Evolutionary conservation across 2,329 filamentous ascomycete genomes (phyloP).

Genomic region (Harringtonia lauricola): DNA sequence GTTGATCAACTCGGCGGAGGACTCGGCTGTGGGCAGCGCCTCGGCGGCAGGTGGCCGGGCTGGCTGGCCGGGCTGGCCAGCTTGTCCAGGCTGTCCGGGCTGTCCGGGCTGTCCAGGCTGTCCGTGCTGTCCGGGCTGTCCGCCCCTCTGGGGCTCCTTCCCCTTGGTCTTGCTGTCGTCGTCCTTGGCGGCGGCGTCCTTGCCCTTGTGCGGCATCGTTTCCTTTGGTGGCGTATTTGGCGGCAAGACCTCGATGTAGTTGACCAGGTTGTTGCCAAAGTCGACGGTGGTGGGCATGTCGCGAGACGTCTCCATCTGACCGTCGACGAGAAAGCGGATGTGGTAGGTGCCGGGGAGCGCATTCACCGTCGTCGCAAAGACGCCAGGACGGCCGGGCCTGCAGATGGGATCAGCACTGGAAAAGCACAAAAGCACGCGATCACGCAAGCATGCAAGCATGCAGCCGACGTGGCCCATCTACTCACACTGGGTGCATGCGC

Average conservation of each 20-base stretch:
- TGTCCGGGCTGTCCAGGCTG: not conserved
- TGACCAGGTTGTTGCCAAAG: conserved; percentile 95
- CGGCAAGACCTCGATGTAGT: conserved; percentile 89
- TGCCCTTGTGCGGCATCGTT: conserved; percentile 14
- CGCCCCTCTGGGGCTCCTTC: conserved; percentile 7
- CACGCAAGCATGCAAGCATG: no score
- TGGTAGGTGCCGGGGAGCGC: conserved; percentile 92
- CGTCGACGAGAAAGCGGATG: conserved; percentile 90
- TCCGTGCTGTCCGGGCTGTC: conserved; percentile 12
- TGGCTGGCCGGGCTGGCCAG: not conserved
- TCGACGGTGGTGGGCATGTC: conserved; percentile 90
- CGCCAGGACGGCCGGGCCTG: conserved; percentile 45
- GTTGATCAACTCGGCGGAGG: conserved; percentile 7
- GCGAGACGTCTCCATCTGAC: conserved; percentile 81
- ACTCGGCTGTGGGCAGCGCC: conserved; percentile 1
- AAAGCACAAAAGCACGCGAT: no score
- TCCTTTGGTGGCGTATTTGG: conserved; percentile 46
- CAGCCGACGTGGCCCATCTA: no score
- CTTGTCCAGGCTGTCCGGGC: not conserved
- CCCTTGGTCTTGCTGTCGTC: no score
- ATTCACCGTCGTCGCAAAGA: conserved; percentile 67
- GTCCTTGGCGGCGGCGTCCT: conserved; percentile 8
- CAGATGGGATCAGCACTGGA: no score
- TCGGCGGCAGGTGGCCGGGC: not conserved
- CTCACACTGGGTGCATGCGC: conserved; percentile 74